These are phyloP conservation scores for Galerina sulciceps DNA, from an alignment of 768 basidiomycete genomes.

Conservation along the genomic window DNA sequence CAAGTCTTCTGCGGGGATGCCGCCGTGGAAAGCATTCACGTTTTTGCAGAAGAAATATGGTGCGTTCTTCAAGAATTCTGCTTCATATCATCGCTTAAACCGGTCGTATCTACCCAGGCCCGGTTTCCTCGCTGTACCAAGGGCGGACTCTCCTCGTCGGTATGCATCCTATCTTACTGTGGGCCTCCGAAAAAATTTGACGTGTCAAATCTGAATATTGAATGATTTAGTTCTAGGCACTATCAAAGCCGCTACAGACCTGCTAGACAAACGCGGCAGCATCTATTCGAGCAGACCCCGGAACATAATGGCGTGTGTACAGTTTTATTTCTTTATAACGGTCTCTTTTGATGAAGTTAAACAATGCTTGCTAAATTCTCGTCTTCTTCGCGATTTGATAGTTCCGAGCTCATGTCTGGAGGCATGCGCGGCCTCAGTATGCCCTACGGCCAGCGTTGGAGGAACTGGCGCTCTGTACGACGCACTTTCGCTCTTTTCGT, in stretches of 20 bases:
- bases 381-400: no score
- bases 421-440: slow-evolving; percentile 36
- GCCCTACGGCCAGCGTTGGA: slow-evolving; percentile 34
- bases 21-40: slow-evolving; percentile 7
- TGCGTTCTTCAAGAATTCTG: background rate
- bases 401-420: slow-evolving; percentile 29
- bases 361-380: background rate
- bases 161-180: background rate
- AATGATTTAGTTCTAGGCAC: slow-evolving; percentile 22
- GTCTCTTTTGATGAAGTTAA: background rate
- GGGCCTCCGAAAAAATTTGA: no score
- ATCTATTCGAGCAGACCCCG: slow-evolving; percentile 38
- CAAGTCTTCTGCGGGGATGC: background rate
- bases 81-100: background rate
- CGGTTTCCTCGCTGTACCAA: slow-evolving; percentile 17
- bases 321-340: background rate
- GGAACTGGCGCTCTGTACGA: slow-evolving; percentile 37
- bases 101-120: background rate
- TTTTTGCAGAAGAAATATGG: slow-evolving; percentile 11
- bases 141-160: slow-evolving; percentile 15
- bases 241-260: slow-evolving; percentile 31
- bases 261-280: slow-evolving; percentile 35
- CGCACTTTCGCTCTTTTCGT: background rate
- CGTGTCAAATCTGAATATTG: background rate
- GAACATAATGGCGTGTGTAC: slow-evolving; percentile 31